phyloP scores from a whole-genome alignment of 768 basidiomycete species.

The Hericium erinaceus region DNA sequence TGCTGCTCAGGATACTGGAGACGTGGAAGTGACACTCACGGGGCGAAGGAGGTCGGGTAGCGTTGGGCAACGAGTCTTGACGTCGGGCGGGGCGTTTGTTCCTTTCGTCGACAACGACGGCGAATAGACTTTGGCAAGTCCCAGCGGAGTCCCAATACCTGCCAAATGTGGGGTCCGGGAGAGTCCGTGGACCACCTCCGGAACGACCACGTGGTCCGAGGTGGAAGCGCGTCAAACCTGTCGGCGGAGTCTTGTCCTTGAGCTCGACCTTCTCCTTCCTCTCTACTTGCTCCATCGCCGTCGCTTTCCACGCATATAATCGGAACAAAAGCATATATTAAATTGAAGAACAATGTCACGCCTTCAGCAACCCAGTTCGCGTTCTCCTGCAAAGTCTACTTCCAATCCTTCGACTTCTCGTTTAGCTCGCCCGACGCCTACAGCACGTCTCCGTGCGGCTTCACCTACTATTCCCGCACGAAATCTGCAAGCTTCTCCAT shows the following conservation, averaged over 20 bases:
- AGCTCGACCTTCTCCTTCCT: no score
- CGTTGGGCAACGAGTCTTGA: neutral
- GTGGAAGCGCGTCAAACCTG: no score
- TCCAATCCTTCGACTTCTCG: neutral
- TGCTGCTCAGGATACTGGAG: neutral
- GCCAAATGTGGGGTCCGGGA: no score
- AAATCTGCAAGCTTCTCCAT: neutral
- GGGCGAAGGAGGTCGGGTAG: neutral
- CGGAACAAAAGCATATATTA: no score
- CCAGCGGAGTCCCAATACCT: neutral
- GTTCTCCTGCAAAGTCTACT: conserved; percentile 21
- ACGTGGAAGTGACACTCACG: neutral
- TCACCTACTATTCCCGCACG: neutral
- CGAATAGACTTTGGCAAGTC: neutral
- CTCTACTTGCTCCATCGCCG: no score
- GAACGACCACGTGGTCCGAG: no score
- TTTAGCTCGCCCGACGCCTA: neutral
- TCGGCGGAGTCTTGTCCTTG: no score
- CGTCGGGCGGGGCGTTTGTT: neutral
- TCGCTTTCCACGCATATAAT: no score
- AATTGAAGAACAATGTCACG: conserved; percentile 27
- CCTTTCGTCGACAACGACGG: neutral
- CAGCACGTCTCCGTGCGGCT: neutral
- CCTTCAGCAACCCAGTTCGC: conserved; percentile 24
- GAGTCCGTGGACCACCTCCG: no score